Conservation (phyloP, 2,329 filamentous ascomycete genomes). For the Alternaria conjuncta region DNA sequence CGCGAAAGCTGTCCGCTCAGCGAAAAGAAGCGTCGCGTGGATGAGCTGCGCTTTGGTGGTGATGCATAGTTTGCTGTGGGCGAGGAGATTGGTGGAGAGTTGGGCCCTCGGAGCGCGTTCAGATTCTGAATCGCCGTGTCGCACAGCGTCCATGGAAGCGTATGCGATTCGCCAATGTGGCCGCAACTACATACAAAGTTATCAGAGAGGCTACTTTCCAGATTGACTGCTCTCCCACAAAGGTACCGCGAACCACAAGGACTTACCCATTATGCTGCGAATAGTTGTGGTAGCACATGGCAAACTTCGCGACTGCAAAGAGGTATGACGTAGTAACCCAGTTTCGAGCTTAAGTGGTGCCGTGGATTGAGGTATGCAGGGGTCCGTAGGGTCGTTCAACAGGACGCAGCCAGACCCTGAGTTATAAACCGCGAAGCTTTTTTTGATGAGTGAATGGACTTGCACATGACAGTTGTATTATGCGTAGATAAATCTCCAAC, state of each 20-base stretch:
- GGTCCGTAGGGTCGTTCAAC: neutral
- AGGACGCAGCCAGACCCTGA: slow-evolving; percentile 10
- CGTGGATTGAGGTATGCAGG: slow-evolving; percentile 9
- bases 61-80: slow-evolving; percentile 12
- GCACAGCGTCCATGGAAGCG: slow-evolving; percentile 39
- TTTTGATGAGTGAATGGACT: slow-evolving; percentile 1
- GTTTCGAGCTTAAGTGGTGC: slow-evolving; percentile 3
- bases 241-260: neutral
- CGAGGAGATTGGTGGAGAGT: slow-evolving; percentile 34
- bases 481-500: neutral
- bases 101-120: slow-evolving; percentile 32
- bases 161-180: slow-evolving; percentile 38
- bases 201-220: neutral
- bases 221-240: neutral
- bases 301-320: neutral
- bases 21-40: slow-evolving; percentile 35
- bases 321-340: slow-evolving; percentile 16
- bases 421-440: neutral
- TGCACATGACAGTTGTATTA: slow-evolving; percentile 2
- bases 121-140: slow-evolving; percentile 29
- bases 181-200: slow-evolving; percentile 28
- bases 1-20: slow-evolving; percentile 33
- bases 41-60: slow-evolving; percentile 28
- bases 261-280: slow-evolving; percentile 34
- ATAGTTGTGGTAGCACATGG: slow-evolving; percentile 44